Base-by-base conservation (phyloP, 306 rosid species). In the Prunus mira region DNA sequence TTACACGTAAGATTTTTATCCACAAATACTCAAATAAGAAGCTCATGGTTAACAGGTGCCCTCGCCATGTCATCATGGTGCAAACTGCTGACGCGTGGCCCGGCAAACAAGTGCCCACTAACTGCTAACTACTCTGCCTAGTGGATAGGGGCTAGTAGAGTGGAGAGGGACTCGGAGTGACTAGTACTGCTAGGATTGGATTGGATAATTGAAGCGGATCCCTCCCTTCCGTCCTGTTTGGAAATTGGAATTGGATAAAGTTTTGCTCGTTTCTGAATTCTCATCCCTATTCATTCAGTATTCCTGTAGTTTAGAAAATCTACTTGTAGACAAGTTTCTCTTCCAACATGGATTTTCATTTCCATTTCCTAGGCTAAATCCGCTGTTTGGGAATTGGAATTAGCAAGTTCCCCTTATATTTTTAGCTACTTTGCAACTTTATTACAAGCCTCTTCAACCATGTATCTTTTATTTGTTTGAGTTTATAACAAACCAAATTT, bases 1-100 rank as follows among this genome's bases (percentile, higher is more conserved):
- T 79, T 58, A 81, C 90, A 88, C 88, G 90, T 84, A 43, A 12
- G 79, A 65, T 76, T 71, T 84, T 84, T 79, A 86, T 90, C 91
- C 91, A 80, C 75, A 56, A 60, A 28, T 28, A 60, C 34, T 25
- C 2, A 28, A 17, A 67, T 12, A 61, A 19, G 19, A 65, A 67
- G 79, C 45, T 7, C 65, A 73, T 55, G 79, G 85, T 72, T 79
- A 84, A 82, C 80, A 54, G 69, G 79, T 61, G 75, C 12, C 67
- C 57, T 70, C 88, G 46, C 84, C 84, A 63, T 79, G 84, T 90
- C 83, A 34, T 75, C 76, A 41, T 49, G 65, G 32, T 50, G 25
- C 56, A 22, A 9, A 57, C 30, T 22, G 8, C 72, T 41, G 86
- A 72, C 83, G 82, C 84, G 86, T 84, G 92, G 65, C 9, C 50